These are phyloP conservation scores for Ampelocalamus luodianensis DNA, from an alignment of 176 grass and related monocot genomes.

Conservation along the genomic window DNA sequence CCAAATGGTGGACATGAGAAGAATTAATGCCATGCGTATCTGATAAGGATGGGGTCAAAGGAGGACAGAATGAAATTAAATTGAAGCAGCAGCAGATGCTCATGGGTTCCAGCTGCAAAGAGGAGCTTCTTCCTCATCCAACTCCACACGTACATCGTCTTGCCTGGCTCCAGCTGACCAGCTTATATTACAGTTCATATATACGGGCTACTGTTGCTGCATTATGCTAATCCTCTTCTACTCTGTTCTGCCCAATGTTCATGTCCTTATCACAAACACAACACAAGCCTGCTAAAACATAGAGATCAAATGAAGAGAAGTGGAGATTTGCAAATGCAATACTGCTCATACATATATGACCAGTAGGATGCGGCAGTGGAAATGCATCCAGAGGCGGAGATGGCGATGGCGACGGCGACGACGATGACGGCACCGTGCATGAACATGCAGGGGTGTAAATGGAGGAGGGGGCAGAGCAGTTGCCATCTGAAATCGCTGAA, in stretches of 20 bases:
- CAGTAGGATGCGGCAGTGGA: slow-evolving; percentile 22
- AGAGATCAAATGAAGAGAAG: background rate
- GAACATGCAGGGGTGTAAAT: background rate
- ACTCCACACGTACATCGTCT: slow-evolving; percentile 14
- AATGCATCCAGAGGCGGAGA: slow-evolving; percentile 5
- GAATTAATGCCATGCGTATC: slow-evolving; percentile 43
- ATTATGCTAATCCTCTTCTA: background rate
- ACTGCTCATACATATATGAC: background rate
- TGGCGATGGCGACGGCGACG: slow-evolving; percentile 5
- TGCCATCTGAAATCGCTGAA: slow-evolving; percentile 39
- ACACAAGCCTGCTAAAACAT: slow-evolving; percentile 14
- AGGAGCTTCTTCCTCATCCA: background rate
- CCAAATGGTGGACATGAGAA: slow-evolving; percentile 42
- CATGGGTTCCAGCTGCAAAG: slow-evolving; percentile 57
- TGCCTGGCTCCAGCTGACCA: slow-evolving; percentile 64
- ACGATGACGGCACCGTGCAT: slow-evolving; percentile 40
- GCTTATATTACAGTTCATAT: slow-evolving; percentile 29
- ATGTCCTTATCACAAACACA: slow-evolving; percentile 23
- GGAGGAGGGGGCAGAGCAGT: slow-evolving; percentile 3
- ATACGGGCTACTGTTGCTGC: slow-evolving; percentile 13
- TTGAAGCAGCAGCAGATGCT: slow-evolving; percentile 39
- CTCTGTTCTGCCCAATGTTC: background rate
- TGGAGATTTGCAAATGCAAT: background rate
- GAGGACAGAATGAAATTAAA: slow-evolving; percentile 17
- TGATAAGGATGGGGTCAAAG: slow-evolving; percentile 57